Evolutionary conservation across 805 yeast genomes (phyloP).

Genomic region (Saturnispora galanensis): DNA sequence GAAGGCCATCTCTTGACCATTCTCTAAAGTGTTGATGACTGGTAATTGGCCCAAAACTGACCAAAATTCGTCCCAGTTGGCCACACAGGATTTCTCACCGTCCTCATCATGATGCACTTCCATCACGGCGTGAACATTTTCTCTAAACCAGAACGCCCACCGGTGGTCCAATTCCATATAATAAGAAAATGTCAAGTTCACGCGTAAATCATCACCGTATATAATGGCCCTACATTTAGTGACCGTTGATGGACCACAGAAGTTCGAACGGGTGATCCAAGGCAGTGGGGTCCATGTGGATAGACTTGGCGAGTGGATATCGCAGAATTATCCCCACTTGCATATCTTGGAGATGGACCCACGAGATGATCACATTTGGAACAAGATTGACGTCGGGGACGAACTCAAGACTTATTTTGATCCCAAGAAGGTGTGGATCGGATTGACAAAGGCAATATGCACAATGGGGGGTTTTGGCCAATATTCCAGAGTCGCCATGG

Average conservation of each 20-base stretch:
- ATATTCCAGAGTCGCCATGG: slow-evolving; percentile 11
- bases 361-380: slow-evolving; percentile 4
- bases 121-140: too few relatives aligned
- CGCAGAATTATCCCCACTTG: slow-evolving; percentile 4
- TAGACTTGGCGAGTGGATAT: not conserved
- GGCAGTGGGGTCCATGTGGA: not conserved
- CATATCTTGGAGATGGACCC: not conserved
- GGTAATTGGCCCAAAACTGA: slow-evolving; percentile 31
- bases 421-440: slow-evolving; percentile 10
- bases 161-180: not conserved
- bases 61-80: slow-evolving; percentile 40
- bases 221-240: not conserved
- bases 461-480: slow-evolving; percentile 9
- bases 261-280: not conserved
- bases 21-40: slow-evolving; percentile 29
- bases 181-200: not conserved
- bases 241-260: not conserved
- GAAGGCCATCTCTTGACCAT: slow-evolving; percentile 44
- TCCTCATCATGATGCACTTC: not conserved
- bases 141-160: not conserved
- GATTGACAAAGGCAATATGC: slow-evolving; percentile 4
- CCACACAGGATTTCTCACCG: not conserved
- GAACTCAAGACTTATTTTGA: slow-evolving; percentile 1
- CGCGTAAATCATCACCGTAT: too few relatives aligned
- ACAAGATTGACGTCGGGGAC: slow-evolving; percentile 6